phyloP scores from a whole-genome alignment of 371 early-diverging fungal species.

The Gilbertella persicaria region DNA sequence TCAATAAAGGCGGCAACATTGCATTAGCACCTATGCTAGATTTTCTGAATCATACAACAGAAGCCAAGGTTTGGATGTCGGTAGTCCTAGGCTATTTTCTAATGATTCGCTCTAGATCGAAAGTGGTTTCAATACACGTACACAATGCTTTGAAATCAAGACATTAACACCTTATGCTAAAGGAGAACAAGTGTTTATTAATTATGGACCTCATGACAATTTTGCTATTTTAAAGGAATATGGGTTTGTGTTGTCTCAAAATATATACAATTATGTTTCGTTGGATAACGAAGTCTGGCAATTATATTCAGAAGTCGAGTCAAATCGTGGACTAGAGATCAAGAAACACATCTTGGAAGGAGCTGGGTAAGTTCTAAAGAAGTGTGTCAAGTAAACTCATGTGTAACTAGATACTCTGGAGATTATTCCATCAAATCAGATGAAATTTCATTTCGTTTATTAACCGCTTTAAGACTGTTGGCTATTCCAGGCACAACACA shows the following conservation, averaged over 20 bases:
- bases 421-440: conserved; percentile 56
- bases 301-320: conserved; percentile 43
- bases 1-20: conserved; percentile 49
- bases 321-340: conserved; percentile 29
- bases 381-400: background rate
- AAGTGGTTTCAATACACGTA: conserved; percentile 51
- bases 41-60: conserved; percentile 63
- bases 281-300: conserved; percentile 53
- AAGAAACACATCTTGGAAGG: conserved; percentile 52
- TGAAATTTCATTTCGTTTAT: conserved; percentile 55
- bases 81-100: no score
- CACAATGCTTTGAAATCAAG: conserved; percentile 57
- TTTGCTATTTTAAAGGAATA: conserved; percentile 61
- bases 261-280: conserved; percentile 52
- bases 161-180: conserved; percentile 56
- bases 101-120: conserved; percentile 38
- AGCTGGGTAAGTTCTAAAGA: conserved; percentile 42
- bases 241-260: conserved; percentile 56
- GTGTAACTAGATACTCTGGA: conserved; percentile 5
- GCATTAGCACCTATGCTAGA: conserved; percentile 65
- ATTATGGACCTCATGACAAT: conserved; percentile 65
- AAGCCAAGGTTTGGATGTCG: conserved; percentile 59
- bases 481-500: conserved; percentile 33
- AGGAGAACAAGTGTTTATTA: conserved; percentile 62
- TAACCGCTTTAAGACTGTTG: conserved; percentile 50